A percentile compares a stretch with the other conserved stretches of the same genome.
Evolutionary conservation across 2,329 filamentous ascomycete species (phyloP).

Genomic region (Daldinia eschscholtzii): DNA sequence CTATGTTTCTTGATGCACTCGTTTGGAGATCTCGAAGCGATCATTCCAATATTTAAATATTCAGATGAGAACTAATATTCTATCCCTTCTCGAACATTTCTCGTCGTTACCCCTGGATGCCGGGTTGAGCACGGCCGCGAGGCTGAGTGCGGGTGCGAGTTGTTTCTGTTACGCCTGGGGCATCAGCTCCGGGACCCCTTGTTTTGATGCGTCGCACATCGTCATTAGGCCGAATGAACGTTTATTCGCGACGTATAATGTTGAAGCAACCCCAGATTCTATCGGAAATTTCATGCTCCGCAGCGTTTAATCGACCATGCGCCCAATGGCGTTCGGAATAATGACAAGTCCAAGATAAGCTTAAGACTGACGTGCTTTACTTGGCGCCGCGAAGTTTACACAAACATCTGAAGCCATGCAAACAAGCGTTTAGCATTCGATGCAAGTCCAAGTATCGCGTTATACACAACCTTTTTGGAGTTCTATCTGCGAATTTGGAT

Average conservation of each 20-base stretch:
- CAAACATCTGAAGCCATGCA: neutral
- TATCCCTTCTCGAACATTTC: constrained; percentile 27
- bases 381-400: neutral
- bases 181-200: constrained; percentile 40
- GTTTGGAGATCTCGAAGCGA: constrained; percentile 36
- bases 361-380: neutral
- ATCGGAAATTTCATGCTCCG: neutral
- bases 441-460: neutral
- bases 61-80: constrained; percentile 5
- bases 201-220: constrained; percentile 40
- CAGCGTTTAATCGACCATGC: neutral
- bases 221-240: constrained; percentile 13
- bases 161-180: constrained; percentile 39
- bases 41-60: constrained; percentile 41
- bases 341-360: neutral
- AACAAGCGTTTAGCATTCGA: neutral
- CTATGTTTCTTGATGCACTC: constrained; percentile 27
- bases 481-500: too few relatives aligned
- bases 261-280: constrained; percentile 19
- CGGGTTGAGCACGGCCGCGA: constrained; percentile 36
- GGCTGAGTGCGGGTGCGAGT: constrained; percentile 32
- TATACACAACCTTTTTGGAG: neutral
- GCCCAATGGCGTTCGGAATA: neutral
- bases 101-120: constrained; percentile 23
- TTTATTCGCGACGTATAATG: constrained; percentile 12